A percentile compares a stretch with the other conserved stretches of the same genome.
These are phyloP conservation scores for Fusarium sp. DNA, from an alignment of 2,329 filamentous ascomycete species.

Conservation along the genomic window DNA sequence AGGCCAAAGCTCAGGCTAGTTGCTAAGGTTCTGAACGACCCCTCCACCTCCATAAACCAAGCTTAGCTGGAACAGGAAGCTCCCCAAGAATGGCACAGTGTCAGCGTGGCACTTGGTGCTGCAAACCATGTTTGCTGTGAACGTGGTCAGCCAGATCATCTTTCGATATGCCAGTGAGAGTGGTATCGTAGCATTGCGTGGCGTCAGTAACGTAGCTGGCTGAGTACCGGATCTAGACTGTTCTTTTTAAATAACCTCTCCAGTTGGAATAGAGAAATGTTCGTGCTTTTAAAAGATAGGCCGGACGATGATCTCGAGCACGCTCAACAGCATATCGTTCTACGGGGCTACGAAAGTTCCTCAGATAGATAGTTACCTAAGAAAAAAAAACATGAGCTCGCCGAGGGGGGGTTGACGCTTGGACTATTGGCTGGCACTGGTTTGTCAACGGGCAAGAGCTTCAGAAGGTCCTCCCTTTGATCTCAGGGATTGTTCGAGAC, in stretches of 20 bases:
- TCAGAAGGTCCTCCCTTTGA: constrained; percentile 1
- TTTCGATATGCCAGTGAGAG: constrained; percentile 4
- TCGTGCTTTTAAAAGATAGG: background rate
- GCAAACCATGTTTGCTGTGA: constrained; percentile 4
- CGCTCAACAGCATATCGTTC: constrained; percentile 4
- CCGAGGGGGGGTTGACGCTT: constrained; percentile 31
- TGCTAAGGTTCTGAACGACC: constrained; percentile 25
- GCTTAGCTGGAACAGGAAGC: constrained; percentile 41
- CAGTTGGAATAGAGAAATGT: background rate
- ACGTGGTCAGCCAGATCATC: constrained; percentile 3
- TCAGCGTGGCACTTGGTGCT: constrained; percentile 7
- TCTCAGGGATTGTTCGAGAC: background rate
- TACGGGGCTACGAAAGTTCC: background rate
- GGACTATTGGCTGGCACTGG: constrained; percentile 21
- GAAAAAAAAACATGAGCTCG: background rate
- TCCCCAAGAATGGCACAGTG: constrained; percentile 38
- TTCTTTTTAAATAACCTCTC: background rate
- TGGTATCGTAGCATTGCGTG: constrained; percentile 24
- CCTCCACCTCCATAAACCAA: constrained; percentile 3
- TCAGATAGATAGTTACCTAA: constrained; percentile 21
- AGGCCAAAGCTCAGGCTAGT: constrained; percentile 17
- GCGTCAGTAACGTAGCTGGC: constrained; percentile 1
- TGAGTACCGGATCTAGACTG: background rate
- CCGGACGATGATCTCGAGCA: background rate
- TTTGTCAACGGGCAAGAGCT: background rate